Conservation (phyloP, 2,329 filamentous ascomycete genomes). For the Torrubiella hemipterigena region DNA sequence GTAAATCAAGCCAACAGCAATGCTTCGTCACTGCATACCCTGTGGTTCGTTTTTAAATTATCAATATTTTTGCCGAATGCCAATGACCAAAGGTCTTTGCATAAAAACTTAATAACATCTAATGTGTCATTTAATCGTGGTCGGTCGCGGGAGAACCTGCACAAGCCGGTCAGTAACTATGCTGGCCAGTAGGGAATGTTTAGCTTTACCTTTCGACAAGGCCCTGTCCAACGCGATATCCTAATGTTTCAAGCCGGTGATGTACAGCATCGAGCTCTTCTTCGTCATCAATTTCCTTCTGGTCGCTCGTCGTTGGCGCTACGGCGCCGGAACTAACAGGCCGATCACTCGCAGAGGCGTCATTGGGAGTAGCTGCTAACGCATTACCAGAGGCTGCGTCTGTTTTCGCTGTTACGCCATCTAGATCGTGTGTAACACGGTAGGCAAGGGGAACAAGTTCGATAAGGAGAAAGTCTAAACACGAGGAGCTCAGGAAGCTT, state of each 20-base stretch:
- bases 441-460: slow-evolving; percentile 93
- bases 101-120: slow-evolving; percentile 95
- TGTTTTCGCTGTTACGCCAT: too few species aligned
- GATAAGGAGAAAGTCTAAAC: slow-evolving; percentile 88
- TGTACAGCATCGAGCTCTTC: slow-evolving; percentile 78
- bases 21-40: too few species aligned
- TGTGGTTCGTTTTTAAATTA: slow-evolving; percentile 95
- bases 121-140: slow-evolving; percentile 86
- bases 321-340: slow-evolving; percentile 8
- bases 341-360: slow-evolving; percentile 6
- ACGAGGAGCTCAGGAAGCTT: slow-evolving; percentile 69
- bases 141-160: slow-evolving; percentile 67
- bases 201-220: slow-evolving; percentile 68
- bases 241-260: slow-evolving; percentile 69
- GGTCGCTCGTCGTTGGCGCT: slow-evolving; percentile 10
- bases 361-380: too few species aligned
- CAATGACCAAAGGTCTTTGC: slow-evolving; percentile 94
- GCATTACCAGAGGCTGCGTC: too few species aligned
- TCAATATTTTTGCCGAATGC: slow-evolving; percentile 96
- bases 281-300: slow-evolving; percentile 53
- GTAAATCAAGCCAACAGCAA: too few species aligned
- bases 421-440: slow-evolving; percentile 66
- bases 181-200: neutral
- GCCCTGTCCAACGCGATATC: slow-evolving; percentile 86
- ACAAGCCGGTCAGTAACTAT: neutral